Conservation (phyloP, 768 basidiomycete genomes). For the Tylopilus vinaceipallidus region DNA sequence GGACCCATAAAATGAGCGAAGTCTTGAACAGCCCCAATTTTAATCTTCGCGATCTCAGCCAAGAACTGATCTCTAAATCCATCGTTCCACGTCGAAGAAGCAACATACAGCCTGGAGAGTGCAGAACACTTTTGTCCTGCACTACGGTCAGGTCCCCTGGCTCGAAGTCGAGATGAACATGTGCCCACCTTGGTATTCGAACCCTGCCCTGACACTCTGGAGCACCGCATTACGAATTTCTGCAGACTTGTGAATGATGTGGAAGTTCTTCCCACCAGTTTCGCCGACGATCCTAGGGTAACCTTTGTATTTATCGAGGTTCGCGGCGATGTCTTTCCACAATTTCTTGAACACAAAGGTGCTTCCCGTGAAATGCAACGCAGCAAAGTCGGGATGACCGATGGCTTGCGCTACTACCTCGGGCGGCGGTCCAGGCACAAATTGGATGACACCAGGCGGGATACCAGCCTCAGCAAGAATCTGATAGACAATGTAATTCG, state of each 20-base stretch:
- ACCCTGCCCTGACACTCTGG: conserved; percentile 84
- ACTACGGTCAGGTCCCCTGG: not conserved
- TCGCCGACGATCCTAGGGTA: conserved; percentile 98
- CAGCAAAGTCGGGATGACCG: conserved; percentile 74
- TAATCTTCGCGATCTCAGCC: conserved; percentile 78
- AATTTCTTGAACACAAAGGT: conserved; percentile 92
- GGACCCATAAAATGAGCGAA: conserved; percentile 92
- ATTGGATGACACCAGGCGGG: conserved; percentile 94
- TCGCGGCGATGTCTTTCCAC: conserved; percentile 92
- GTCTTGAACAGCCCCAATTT: conserved; percentile 72
- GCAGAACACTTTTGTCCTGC: conserved; percentile 96
- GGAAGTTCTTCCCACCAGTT: conserved; percentile 99
- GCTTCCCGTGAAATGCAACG: conserved; percentile 95
- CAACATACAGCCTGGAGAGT: conserved; percentile 86
- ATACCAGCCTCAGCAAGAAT: conserved; percentile 93
- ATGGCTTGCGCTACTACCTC: conserved; percentile 86
- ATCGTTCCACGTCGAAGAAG: conserved; percentile 77
- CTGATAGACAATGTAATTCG: conserved; percentile 90
- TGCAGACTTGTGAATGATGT: conserved; percentile 84
- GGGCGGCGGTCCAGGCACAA: conserved; percentile 85
- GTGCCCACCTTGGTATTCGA: conserved; percentile 86
- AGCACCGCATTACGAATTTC: conserved; percentile 87
- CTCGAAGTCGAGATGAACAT: not conserved
- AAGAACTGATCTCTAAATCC: conserved; percentile 85
- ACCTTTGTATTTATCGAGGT: conserved; percentile 81